A percentile compares a stretch with the other conserved stretches of the same genome.
Conservation (phyloP, 306 rosid species). For the Ormosia emarginata region DNA sequence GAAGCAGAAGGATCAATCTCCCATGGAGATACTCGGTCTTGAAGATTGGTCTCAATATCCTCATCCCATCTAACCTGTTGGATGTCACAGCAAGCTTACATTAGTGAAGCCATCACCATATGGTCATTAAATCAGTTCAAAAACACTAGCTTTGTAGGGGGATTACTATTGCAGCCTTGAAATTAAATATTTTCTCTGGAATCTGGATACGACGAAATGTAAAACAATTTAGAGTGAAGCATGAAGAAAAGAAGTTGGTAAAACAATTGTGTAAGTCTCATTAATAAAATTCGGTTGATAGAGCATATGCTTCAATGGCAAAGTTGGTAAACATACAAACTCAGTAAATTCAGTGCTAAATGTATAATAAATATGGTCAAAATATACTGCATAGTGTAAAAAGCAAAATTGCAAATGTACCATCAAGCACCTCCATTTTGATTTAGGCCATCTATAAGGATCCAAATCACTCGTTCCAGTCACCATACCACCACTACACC, state of each 20-base stretch:
- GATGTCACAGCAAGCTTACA: conserved; percentile 23
- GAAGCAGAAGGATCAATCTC: conserved; percentile 85
- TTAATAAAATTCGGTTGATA: neutral
- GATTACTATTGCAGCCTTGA: neutral
- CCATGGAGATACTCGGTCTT: conserved; percentile 88
- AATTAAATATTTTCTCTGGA: neutral
- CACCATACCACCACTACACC: conserved; percentile 81
- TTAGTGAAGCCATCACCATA: conserved; percentile 13
- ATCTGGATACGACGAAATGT: neutral
- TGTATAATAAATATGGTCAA: neutral
- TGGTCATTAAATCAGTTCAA: conserved; percentile 4
- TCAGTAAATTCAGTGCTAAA: neutral
- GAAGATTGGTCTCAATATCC: conserved; percentile 60
- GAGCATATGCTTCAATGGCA: neutral
- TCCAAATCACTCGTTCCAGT: conserved; percentile 79
- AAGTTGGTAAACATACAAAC: neutral
- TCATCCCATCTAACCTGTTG: conserved; percentile 94
- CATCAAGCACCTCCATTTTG: conserved; percentile 97
- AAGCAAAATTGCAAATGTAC: conserved; percentile 45
- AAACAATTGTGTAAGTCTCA: neutral
- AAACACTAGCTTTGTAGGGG: neutral
- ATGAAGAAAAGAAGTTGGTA: neutral
- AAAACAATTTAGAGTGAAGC: neutral
- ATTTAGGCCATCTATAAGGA: conserved; percentile 89
- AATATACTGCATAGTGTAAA: neutral